Base-by-base conservation (phyloP, 495 filamentous ascomycete genomes). In the Penicillium coffeae region DNA sequence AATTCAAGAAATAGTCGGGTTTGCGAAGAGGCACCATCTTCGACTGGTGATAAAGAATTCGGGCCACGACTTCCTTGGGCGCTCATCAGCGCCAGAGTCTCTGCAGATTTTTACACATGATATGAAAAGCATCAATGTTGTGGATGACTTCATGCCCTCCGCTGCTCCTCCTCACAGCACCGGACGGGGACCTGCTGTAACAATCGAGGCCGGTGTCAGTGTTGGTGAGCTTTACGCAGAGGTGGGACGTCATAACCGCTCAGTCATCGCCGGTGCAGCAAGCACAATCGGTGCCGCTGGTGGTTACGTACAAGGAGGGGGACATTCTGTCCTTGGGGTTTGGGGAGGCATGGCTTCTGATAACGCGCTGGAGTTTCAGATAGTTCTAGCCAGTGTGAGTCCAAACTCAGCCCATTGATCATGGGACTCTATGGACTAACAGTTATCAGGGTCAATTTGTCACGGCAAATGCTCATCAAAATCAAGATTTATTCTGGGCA, bases 301-400 rank as follows among this genome's bases (percentile, higher is more conserved):
- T n/a, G 79, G 79, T 14, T 77, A 79, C 43, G 65, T 76, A 8
- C 78, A 81, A 57, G 79, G 78, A 13, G 79, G 79, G 19, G 79
- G 79, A 5, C 77, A 82, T 49, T 74, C 77, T 1, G 66, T 71
- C 0, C 55, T 78, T 33, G 56, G 65, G 3, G 52, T 47, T 13
- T 58, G 56, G 59, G 50, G 64, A 21, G 68, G 68, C 13, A 44
- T 71, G 50, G 68, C 45, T 2, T 45, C 53, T 9, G 68, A 71
- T 41, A 65, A 71, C 48, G 68, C 52, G 2, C 47, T 71, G 18
- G 63, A 71, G 16, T 71, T 66, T 27, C 42, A 59, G 18, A 47
- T 71, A 15, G 68, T 71, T 13, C 62, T 58, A 5, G 68, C 72
- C 25, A 48, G 68, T 46, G 71, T 70, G 56, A 62, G 68, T 13